Conservation (phyloP, 768 basidiomycete genomes). For the Xerocomellus amylosporus region DNA sequence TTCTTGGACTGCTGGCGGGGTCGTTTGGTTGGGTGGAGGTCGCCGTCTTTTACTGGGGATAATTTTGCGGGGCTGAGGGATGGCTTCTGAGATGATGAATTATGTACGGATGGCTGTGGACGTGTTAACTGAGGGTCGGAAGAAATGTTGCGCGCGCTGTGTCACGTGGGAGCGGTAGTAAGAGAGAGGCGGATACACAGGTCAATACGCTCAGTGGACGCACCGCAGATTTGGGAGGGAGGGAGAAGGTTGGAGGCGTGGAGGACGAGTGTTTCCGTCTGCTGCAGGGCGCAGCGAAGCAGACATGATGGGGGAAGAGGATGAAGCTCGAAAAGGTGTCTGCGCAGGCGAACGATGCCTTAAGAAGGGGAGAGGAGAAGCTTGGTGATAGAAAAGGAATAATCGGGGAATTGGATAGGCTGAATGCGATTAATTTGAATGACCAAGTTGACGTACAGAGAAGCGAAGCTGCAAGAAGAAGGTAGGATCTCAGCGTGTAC, state of each 20-base stretch:
- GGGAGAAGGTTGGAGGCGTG: constrained; percentile 60
- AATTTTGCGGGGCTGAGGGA: constrained; percentile 13
- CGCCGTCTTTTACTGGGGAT: constrained; percentile 18
- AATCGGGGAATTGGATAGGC: constrained; percentile 29
- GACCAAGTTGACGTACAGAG: constrained; percentile 36
- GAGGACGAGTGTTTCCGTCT: constrained; percentile 34
- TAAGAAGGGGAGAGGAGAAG: constrained; percentile 35
- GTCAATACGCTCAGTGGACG: constrained; percentile 11
- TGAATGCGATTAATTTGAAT: constrained; percentile 34
- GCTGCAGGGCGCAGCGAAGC: constrained; percentile 22
- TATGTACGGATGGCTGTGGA: constrained; percentile 20
- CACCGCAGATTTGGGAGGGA: constrained; percentile 72
- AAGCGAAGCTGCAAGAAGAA: constrained; percentile 26
- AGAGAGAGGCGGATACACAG: background rate
- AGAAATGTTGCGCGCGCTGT: constrained; percentile 24
- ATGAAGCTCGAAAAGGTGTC: constrained; percentile 32
- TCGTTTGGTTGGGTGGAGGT: constrained; percentile 17
- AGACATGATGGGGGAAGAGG: constrained; percentile 28
- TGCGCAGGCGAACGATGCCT: constrained; percentile 26
- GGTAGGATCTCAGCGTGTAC: constrained; percentile 21
- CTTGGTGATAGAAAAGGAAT: constrained; percentile 33
- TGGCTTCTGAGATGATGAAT: constrained; percentile 17
- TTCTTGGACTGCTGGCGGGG: constrained; percentile 25
- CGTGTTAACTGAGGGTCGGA: constrained; percentile 32
- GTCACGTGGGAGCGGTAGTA: constrained; percentile 18